Base-by-base conservation (phyloP, 1,284 basidiomycete genomes). In the Malassezia cuniculi region DNA sequence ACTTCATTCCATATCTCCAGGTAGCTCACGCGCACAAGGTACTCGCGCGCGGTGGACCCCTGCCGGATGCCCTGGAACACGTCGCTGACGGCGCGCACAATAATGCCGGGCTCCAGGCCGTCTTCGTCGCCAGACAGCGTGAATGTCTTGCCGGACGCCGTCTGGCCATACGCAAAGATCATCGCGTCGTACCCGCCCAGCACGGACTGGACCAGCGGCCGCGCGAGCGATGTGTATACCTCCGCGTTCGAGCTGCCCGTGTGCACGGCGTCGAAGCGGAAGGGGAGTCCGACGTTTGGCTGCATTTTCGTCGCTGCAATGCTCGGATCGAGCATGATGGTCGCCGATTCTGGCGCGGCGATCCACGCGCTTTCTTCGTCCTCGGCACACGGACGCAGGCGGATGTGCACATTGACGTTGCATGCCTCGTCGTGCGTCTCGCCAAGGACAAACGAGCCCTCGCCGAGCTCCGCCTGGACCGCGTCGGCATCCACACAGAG, bases 1-100 rank as follows among this genome's bases (percentile, higher is more conserved):
- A 78, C 75, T 69, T 97, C 90, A 69, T 97, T 97, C 72, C 94
- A 95, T 37, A 95, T 86, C 59, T 95, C 89, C 30, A 95, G 77
- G 66, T 94, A 94, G 3, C 83, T 86, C 52, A 85, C 89, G 8
- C 90, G 78, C 1, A 97, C 75, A 10, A 97, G 76, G 68, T 87
- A 95, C 68, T 95, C 90, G 39, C 86, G 75, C 27, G 45, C 33
- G 0, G 41, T 39, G 12, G 53, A 51, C 17, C 45, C 48, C 34
- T 60, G 57, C 24, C 69, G 66, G 34, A 72, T 73, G 40, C 71
- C 71, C 2, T 66, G 53, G 47, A 74, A 65, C 17, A 65, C 43
- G 40, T 65, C 61, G 6, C 47, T 35, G 3, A 65, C 48, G 1
- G 61, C 55, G 1, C 54, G 46, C 1, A 53, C 54, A 6, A 60